These are phyloP conservation scores for Trichoderma gamsii DNA, from an alignment of 495 filamentous ascomycete genomes.

Conservation along the genomic window DNA sequence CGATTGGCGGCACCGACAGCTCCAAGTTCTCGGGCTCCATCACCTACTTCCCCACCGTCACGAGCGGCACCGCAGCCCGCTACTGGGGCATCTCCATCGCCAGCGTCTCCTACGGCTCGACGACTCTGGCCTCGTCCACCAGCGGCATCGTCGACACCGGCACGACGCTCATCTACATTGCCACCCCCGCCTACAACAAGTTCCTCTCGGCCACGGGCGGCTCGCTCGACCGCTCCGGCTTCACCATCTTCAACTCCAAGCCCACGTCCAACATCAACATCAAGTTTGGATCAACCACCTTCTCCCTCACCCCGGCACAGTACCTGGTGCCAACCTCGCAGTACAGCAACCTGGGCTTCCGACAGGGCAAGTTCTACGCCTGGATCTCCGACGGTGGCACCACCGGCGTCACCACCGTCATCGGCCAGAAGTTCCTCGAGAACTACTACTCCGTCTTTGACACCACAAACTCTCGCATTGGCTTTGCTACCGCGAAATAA, in stretches of 20 bases:
- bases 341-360: neutral
- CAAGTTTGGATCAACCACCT: neutral
- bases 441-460: neutral
- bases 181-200: neutral
- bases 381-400: neutral
- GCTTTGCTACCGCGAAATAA: neutral
- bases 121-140: neutral
- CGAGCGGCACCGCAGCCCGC: neutral
- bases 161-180: neutral
- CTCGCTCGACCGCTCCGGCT: neutral
- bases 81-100: neutral
- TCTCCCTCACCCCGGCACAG: neutral
- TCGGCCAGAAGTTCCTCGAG: neutral
- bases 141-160: neutral
- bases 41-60: constrained; percentile 16
- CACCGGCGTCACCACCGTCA: neutral
- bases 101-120: neutral
- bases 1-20: constrained; percentile 29
- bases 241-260: neutral
- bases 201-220: neutral
- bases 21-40: constrained; percentile 23
- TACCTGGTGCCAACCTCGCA: neutral
- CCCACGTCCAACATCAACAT: neutral
- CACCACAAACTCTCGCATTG: neutral
- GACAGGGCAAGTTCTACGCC: neutral